Percentiles rank a stretch among this genome's conserved stretches.
phyloP scores from a whole-genome alignment of 1,139 yeast species.

The Yamadazyma aaseri region DNA sequence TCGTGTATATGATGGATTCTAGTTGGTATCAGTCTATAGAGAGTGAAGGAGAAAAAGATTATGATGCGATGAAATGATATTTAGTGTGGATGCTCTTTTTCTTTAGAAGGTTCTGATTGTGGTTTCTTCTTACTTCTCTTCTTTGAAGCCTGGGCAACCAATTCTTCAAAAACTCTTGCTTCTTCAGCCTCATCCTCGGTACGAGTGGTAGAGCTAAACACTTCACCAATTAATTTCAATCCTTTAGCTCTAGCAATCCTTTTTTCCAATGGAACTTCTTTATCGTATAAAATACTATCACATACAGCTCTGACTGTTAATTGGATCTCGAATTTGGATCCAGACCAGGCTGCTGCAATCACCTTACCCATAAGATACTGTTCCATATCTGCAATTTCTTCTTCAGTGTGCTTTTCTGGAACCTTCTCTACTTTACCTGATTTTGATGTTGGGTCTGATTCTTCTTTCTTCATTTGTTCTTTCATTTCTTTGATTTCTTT shows the following conservation, averaged over 20 bases:
- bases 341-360: slow-evolving; percentile 94
- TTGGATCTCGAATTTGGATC: slow-evolving; percentile 85
- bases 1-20: too few species aligned
- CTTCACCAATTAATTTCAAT: slow-evolving; percentile 67
- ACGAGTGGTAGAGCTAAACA: slow-evolving; percentile 65
- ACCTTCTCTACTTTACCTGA: slow-evolving; percentile 18
- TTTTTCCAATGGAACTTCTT: slow-evolving; percentile 50
- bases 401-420: slow-evolving; percentile 65
- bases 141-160: slow-evolving; percentile 88
- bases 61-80: too few species aligned
- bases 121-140: slow-evolving; percentile 68
- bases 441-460: slow-evolving; percentile 3
- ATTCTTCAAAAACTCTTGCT: slow-evolving; percentile 84
- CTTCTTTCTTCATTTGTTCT: slow-evolving; percentile 6
- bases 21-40: too few species aligned
- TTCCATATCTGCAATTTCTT: slow-evolving; percentile 83
- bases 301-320: slow-evolving; percentile 87
- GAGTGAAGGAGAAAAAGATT: too few species aligned
- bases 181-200: slow-evolving; percentile 89
- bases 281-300: slow-evolving; percentile 70
- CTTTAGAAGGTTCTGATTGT: too few species aligned
- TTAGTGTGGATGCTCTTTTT: too few species aligned
- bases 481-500: slow-evolving; percentile 11
- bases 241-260: slow-evolving; percentile 81
- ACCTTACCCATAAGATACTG: slow-evolving; percentile 86